Base-by-base conservation (phyloP, 176 grass and related monocot species). In the Aegilops umbellulata region DNA sequence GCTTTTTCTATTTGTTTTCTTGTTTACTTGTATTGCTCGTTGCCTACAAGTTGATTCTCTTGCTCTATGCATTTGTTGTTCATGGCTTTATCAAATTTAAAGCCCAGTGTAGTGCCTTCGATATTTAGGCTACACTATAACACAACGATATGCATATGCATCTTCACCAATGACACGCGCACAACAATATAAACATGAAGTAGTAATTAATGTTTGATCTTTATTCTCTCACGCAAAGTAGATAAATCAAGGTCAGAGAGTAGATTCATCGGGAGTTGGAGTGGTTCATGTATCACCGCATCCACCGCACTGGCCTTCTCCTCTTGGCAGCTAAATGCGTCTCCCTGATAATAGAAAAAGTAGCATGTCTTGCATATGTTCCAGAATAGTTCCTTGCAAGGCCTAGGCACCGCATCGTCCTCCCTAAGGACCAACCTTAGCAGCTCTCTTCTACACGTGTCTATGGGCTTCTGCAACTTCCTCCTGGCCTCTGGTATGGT, bases 321-420 rank as follows among this genome's bases (percentile, higher is more conserved):
- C 66, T 81, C 87, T 0, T 88, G 78, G 1, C 88, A 97, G 67
- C 79, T 92, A 53, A 88, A 94, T n/a, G 88, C 84, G 17, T 97
- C 95, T 29, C 27, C 78, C 20, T 87, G 55, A 34, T 77, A 91
- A 66, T 97, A 97, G 86, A 93, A 97, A 25, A 91, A 74, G 69
- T 91, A 57, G 60, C 90, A 53, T n/a, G 86, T 86, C 88, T 83
- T 97, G 89, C 92, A 93, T 91, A 93, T 95, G 62, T 88, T 93
- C 95, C 90, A 97, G 68, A 97, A 97, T 32, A 94, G 65, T 44
- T 93, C 89, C 65, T 93, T 97, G 84, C 89, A 93, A 17, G 90
- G 74, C 34, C 68, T 70, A 25, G 92, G 90, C 24, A 94, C 66
- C 19, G 31, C 72, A 46, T 63, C 83, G 10, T 36, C 89, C 32